Evolutionary conservation across 805 yeast species (phyloP), one percentile per base, ranked within the genome.

Genomic region (Metschnikowia peoriensis): DNA sequence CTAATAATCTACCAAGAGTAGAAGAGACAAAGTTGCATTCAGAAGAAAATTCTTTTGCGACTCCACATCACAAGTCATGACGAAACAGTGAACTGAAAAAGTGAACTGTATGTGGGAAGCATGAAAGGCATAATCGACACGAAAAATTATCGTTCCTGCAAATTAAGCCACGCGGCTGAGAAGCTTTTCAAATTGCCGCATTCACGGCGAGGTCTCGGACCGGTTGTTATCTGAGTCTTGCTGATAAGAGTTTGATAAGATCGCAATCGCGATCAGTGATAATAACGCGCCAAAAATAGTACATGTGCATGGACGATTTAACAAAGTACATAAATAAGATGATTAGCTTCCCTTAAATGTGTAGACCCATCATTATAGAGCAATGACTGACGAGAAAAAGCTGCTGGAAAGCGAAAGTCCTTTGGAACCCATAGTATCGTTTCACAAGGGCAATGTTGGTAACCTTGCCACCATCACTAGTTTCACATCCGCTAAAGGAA

Each of bases 401-500:
- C 39, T 38, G 8, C 28, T 14, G 41, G 45, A 15, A 15, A 35
- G 22, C n/a, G 15, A 37, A 28, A 27, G 16, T 32, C 41, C 27
- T 11, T 42, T 54, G 8, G 38, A 44, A 38, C 54, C 57, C 37
- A 47, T 58, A 35, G 52, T 47, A 15, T 55, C 62, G 11, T 55
- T 59, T 44, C 53, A 58, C 27, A 46, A 44, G 16, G 58, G 53
- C n/a, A 57, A 57, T 49, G 47, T 55, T 12, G 57, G 55, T 10
- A 46, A 51, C 9, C 47, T 49, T 32, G 56, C 57, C 22, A 41
- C 55, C 22, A 56, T 62, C 41, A 59, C 65, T 28, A 56, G 55
- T 38, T 54, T 61, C 47, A 50, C 56, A 6, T 55, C 61, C n/a
- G 56, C 56, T 12, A 43, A 54, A 7, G 64, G 63, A 2, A 52